Base-by-base conservation (phyloP, 768 basidiomycete genomes). In the Lactarius akahatsu region DNA sequence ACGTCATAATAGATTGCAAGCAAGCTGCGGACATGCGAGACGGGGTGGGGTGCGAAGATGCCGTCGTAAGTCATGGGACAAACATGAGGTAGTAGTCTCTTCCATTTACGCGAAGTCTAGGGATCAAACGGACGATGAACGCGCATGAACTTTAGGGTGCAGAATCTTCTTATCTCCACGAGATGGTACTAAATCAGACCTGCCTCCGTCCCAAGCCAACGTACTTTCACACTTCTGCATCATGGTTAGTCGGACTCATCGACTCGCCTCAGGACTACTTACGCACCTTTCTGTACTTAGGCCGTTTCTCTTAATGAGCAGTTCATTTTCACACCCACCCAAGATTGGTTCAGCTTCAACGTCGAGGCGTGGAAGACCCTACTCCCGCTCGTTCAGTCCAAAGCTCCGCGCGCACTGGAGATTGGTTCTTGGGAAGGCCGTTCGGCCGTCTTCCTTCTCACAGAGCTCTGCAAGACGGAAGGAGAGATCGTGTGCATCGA, bases 351-450 rank as follows among this genome's bases (percentile, higher is more conserved):
- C 70, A 80, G 81, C 1, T 74, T 70, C 72, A 78, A 86, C 61
- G 74, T 78, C 57, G 72, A 77, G 0, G 71, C 72, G 5, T 86
- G 85, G 84, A 73, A 69, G 26, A n/a, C 63, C 15, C 75, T 83
- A 43, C 78, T 85, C 63, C 74, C 76, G 13, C 73, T 77, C 36
- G 71, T 85, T 62, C 34, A 36, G 1, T 74, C 81, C 18, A 52
- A 74, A 13, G 69, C 71, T 1, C 84, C 86, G 13, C 80, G 84
- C 20, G 80, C 76, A 2, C 80, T 86, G 16, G 86, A 86, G 71
- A 83, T 86, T 18, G 85, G 86, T 9, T 84, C 83, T 20, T 86
- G 84, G 84, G 86, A 86, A 73, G 86, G 85, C n/a, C 80, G 85
- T 43, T 87, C 86, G 0, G 85, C 83, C 28, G 80, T 84, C 30